A percentile compares a stretch with the other conserved stretches of the same genome.
Conservation (phyloP, 352 stramenopile species). For the Globisporangium nodosum region DNA sequence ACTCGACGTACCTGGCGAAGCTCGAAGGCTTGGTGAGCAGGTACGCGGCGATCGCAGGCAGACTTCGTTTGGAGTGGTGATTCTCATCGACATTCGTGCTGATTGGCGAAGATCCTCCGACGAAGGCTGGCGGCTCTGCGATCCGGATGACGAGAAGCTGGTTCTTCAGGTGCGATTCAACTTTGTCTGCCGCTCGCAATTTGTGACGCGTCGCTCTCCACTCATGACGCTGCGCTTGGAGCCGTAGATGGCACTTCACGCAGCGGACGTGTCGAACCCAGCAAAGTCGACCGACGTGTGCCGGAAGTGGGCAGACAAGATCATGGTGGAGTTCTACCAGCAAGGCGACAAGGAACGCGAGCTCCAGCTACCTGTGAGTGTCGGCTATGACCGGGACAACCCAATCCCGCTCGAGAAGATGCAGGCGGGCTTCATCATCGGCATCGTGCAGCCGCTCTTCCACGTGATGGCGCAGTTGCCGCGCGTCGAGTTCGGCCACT, state of each 20-base stretch:
- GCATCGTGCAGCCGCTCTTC: slow-evolving; percentile 84
- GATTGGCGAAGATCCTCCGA: slow-evolving; percentile 12
- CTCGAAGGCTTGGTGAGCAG: slow-evolving; percentile 66
- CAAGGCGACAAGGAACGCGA: slow-evolving; percentile 93
- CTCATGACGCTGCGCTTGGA: not conserved
- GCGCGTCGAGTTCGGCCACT: slow-evolving; percentile 43
- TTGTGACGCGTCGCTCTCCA: not conserved
- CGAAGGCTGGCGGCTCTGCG: slow-evolving; percentile 44
- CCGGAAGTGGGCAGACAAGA: slow-evolving; percentile 85
- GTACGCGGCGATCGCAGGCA: slow-evolving; percentile 11
- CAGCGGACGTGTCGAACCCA: slow-evolving; percentile 94
- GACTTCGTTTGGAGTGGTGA: not conserved
- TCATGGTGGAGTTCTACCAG: slow-evolving; percentile 92
- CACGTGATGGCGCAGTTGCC: slow-evolving; percentile 49
- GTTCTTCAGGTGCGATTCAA: slow-evolving; percentile 36
- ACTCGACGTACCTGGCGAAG: slow-evolving; percentile 72
- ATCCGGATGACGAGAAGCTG: slow-evolving; percentile 67
- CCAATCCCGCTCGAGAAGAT: slow-evolving; percentile 84
- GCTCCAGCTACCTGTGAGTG: slow-evolving; percentile 78
- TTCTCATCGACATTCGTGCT: not conserved
- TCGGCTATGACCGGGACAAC: slow-evolving; percentile 87
- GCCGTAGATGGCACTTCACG: slow-evolving; percentile 69
- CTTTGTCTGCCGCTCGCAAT: not conserved
- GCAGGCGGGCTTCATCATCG: slow-evolving; percentile 93
- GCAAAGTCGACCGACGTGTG: slow-evolving; percentile 75